Evolutionary conservation across 2,329 filamentous ascomycete species (phyloP), one percentile per base, ranked within the genome.

Genomic region (Emericellopsis cladophorae): DNA sequence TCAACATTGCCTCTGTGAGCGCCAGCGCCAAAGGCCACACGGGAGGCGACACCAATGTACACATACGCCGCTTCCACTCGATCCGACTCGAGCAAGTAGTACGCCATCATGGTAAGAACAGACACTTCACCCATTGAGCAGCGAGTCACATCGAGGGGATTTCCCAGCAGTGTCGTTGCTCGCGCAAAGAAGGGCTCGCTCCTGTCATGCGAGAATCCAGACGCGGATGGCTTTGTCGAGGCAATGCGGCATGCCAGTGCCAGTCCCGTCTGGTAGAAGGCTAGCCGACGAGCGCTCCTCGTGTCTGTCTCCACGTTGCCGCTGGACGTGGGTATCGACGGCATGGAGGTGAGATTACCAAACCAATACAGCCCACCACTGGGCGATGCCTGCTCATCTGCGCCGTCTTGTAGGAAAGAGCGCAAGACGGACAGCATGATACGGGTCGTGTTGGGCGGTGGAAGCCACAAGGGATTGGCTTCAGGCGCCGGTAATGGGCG

Each of bases 351-450:
- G 21, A 69, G 54, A 34, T 67, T 56, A 21, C 61, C 62, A 64
- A 66, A 73, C 57, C 63, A 71, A 47, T 65, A 65, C 31, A 70
- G 63, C 23, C 69, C 69, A 15, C 69, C 69, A 16, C 62, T 64
- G 7, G 54, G 51, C 48, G 21, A 41, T 21, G 42, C 26, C 16
- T 34, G 35, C n/a, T 44, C 39, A 10, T 37, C 21, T 43, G 55
- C 57, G 24, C 62, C 66, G 36, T 70, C 66, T 46, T 70, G 66
- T 40, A 72, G 53, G 41, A 65, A 65, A 44, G 56, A 57, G 36
- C 66, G 56, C 16, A 70, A 53, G 39, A 65, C 55, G 4, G 52
- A 48, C 12, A 71, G 47, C 53, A 68, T 62, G 7, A 45, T 46
- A 7, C 50, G 45, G 42, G 68, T 63, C 9, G 66, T 59, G 3